Evolutionary conservation across 2,329 filamentous ascomycete species (phyloP).

Genomic region (Claviceps purpurea): DNA sequence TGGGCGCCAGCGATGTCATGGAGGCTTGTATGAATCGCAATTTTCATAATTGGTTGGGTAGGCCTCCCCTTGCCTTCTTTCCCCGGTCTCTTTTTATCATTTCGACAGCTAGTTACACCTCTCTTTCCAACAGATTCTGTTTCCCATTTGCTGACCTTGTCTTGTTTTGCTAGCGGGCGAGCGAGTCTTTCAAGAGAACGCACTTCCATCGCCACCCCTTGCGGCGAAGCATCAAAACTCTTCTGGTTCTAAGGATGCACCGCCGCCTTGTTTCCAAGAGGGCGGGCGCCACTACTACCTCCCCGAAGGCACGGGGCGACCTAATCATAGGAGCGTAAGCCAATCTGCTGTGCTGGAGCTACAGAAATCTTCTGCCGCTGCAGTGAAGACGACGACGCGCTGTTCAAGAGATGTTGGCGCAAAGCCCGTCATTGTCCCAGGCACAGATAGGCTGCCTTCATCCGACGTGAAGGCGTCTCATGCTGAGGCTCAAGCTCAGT

Average conservation of each 20-base stretch:
- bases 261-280: slow-evolving; percentile 9
- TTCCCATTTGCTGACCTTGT: not conserved
- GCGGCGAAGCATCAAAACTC: slow-evolving; percentile 8
- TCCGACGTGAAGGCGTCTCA: not conserved
- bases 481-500: not conserved
- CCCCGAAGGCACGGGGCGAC: slow-evolving; percentile 1
- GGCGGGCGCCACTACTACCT: slow-evolving; percentile 16
- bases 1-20: slow-evolving; percentile 11
- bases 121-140: not conserved
- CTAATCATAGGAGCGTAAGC: not conserved
- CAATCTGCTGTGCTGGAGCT: slow-evolving; percentile 11
- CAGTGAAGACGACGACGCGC: slow-evolving; percentile 5
- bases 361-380: slow-evolving; percentile 16
- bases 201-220: slow-evolving; percentile 17
- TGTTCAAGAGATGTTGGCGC: not conserved
- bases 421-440: not conserved
- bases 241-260: slow-evolving; percentile 9
- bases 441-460: not conserved
- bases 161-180: slow-evolving; percentile 14
- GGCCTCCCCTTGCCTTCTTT: slow-evolving; percentile 3
- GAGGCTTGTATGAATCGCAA: slow-evolving; percentile 13
- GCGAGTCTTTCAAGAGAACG: slow-evolving; percentile 13
- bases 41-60: slow-evolving; percentile 26
- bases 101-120: not conserved
- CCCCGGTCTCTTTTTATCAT: not conserved